A percentile compares a stretch with the other conserved stretches of the same genome.
Conservation (phyloP, 2,329 filamentous ascomycete genomes). For the Pseudogymnoascus sp. region DNA sequence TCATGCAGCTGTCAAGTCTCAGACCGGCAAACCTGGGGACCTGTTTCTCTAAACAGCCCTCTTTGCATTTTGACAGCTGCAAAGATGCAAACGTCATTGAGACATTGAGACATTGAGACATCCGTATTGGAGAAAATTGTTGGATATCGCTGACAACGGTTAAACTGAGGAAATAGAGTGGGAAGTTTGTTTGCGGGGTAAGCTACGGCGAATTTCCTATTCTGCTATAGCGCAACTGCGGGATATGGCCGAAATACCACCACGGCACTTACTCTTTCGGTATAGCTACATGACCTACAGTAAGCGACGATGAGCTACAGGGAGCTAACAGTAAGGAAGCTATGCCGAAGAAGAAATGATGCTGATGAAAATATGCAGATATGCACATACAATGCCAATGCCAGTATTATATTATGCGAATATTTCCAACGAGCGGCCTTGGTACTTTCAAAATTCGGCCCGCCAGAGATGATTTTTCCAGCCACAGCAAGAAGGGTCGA, state of each 20-base stretch:
- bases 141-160: neutral
- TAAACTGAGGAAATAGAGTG: neutral
- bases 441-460: no score
- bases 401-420: neutral
- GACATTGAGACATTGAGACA: neutral
- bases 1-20: neutral
- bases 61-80: neutral
- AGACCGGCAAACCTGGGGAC: neutral
- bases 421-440: no score
- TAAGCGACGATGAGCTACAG: slow-evolving; percentile 31
- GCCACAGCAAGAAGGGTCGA: neutral
- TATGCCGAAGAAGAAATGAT: neutral
- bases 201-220: neutral
- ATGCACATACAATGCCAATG: neutral
- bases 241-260: slow-evolving; percentile 7
- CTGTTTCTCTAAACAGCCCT: neutral
- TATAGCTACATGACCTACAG: slow-evolving; percentile 13
- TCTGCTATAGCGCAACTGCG: neutral
- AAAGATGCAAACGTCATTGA: neutral
- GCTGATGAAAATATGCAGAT: neutral
- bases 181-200: slow-evolving; percentile 7
- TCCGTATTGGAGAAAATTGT: neutral
- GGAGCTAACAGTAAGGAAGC: neutral
- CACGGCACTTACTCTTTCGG: slow-evolving; percentile 4
- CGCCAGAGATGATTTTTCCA: neutral